Conservation (phyloP, 2,329 filamentous ascomycete genomes). For the Botrytis elliptica region DNA sequence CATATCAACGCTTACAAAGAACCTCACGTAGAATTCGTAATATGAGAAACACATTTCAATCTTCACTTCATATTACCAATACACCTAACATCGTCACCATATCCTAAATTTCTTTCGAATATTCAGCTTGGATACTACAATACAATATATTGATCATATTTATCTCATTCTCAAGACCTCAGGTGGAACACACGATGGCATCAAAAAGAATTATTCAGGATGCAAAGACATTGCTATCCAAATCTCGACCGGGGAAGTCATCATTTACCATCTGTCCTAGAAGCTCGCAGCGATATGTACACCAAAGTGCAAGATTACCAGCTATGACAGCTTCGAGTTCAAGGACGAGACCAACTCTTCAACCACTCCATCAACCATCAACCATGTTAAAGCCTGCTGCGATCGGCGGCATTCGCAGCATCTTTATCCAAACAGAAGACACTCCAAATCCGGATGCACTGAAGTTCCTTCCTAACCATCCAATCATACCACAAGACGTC, state of each 20-base stretch:
- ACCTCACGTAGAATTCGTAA: not conserved
- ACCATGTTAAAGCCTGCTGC: constrained; percentile 41
- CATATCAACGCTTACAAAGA: constrained; percentile 16
- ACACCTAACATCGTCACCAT: not conserved
- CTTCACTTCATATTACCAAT: not conserved
- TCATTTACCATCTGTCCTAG: constrained; percentile 35
- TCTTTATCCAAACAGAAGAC: constrained; percentile 96
- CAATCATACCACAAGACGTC: constrained; percentile 73
- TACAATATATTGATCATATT: not conserved
- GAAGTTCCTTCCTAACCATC: constrained; percentile 92
- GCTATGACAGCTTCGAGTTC: constrained; percentile 49
- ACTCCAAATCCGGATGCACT: constrained; percentile 95
- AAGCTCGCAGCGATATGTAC: constrained; percentile 41
- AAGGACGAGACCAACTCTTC: constrained; percentile 47
- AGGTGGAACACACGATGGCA: constrained; percentile 27
- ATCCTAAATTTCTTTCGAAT: not conserved
- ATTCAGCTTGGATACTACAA: not conserved
- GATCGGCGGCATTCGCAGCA: constrained; percentile 59
- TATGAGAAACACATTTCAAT: constrained; percentile 4
- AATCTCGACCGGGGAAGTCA: constrained; percentile 34
- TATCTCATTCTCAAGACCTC: not conserved
- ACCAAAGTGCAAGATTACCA: constrained; percentile 46
- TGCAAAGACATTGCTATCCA: constrained; percentile 29
- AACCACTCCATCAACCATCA: constrained; percentile 44
- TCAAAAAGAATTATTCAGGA: constrained; percentile 31